Percentiles rank a stretch among this genome's conserved stretches.
phyloP scores from a whole-genome alignment of 768 basidiomycete genomes.

The Kwoniella pini region DNA sequence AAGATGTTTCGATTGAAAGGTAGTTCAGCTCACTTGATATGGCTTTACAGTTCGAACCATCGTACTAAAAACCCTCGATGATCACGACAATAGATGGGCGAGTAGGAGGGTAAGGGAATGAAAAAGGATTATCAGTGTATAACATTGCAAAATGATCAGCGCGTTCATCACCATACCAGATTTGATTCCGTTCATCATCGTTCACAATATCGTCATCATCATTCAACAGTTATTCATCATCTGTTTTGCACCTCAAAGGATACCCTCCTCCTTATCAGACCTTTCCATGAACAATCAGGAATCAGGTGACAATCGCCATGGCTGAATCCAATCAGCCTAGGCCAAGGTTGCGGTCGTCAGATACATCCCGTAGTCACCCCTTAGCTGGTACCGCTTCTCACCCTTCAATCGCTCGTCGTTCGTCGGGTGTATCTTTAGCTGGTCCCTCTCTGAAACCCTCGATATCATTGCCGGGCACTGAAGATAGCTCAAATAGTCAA shows the following conservation, averaged over 20 bases:
- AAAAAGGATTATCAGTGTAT: too few species aligned
- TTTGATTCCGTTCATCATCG: conserved; percentile 14
- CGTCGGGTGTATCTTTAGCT: neutral
- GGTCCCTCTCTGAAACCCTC: conserved; percentile 5
- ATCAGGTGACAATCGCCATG: neutral
- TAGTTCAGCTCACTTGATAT: conserved; percentile 9
- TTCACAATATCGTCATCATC: neutral
- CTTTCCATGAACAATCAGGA: neutral
- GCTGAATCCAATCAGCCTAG: conserved; percentile 14
- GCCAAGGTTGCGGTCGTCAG: conserved; percentile 4
- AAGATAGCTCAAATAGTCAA: neutral
- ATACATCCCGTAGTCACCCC: conserved; percentile 11
- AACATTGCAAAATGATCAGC: too few species aligned
- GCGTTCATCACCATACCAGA: neutral
- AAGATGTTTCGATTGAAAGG: too few species aligned
- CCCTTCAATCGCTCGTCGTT: conserved; percentile 24
- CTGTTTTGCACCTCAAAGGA: neutral
- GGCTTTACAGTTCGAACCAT: conserved; percentile 19
- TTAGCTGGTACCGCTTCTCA: conserved; percentile 5
- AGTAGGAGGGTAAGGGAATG: too few species aligned
- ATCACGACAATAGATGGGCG: too few species aligned
- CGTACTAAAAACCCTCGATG: too few species aligned
- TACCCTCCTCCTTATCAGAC: neutral
- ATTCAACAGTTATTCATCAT: neutral
- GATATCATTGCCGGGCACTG: neutral